Percentiles rank a stretch among this genome's conserved stretches.
phyloP scores from a whole-genome alignment of 257 asterid genomes.

The Solanum pennellii region DNA sequence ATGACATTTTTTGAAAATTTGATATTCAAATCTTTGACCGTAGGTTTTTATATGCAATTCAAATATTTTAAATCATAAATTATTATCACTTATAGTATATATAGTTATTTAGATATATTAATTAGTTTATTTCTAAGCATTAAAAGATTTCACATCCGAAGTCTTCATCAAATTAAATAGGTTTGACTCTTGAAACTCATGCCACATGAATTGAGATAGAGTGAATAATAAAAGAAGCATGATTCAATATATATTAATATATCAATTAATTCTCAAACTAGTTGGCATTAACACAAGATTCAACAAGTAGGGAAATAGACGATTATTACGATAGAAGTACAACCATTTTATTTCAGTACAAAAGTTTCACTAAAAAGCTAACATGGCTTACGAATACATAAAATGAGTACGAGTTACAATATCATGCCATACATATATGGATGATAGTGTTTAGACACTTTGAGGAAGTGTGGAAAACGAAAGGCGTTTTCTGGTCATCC shows the following conservation, averaged over 20 bases:
- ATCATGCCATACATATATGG: background rate
- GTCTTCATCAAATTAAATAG: background rate
- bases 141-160: background rate
- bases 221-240: background rate
- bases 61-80: too few relatives aligned
- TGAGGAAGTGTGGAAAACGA: background rate
- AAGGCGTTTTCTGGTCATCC: background rate
- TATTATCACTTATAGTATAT: too few relatives aligned
- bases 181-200: background rate
- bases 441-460: background rate
- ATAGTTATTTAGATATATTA: background rate
- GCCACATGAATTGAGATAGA: background rate
- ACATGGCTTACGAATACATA: background rate
- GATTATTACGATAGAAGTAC: background rate
- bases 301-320: background rate
- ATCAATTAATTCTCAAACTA: background rate
- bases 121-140: too few relatives aligned
- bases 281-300: background rate
- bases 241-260: too few relatives aligned
- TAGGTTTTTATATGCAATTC: too few relatives aligned
- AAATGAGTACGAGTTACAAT: background rate
- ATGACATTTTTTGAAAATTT: background rate
- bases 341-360: background rate
- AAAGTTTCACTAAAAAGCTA: background rate
- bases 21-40: background rate